Evolutionary conservation across 441 rosid species (phyloP).

Genomic region (Dalechampia spathulata): DNA sequence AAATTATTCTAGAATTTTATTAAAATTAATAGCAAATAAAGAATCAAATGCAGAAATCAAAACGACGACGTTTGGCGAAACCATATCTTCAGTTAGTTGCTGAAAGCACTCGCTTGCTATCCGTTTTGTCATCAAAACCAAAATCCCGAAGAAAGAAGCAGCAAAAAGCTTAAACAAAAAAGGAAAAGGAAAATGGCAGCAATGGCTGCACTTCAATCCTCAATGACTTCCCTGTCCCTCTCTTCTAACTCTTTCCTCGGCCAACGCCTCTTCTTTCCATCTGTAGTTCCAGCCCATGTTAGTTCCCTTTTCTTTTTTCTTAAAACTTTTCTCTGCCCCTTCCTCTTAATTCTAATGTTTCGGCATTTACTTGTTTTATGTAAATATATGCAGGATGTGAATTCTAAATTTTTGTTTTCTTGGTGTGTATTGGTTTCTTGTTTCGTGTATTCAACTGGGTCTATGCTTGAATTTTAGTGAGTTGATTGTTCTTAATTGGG

Average conservation of each 20-base stretch:
- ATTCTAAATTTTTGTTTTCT: background rate
- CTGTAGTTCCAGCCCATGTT: conserved; percentile 38
- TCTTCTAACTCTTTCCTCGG: conserved; percentile 65
- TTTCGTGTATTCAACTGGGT: conserved; percentile 5
- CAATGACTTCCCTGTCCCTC: conserved; percentile 62
- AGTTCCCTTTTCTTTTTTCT: conserved; percentile 9
- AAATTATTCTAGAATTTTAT: too few species aligned
- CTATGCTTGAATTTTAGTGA: conserved; percentile 6
- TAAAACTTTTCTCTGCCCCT: background rate
- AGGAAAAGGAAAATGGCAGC: conserved; percentile 44
- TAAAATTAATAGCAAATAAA: too few species aligned
- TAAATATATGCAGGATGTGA: too few species aligned
- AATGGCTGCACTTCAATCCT: conserved; percentile 69
- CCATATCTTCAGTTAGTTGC: too few species aligned
- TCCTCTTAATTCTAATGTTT: background rate
- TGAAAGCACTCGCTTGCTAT: background rate
- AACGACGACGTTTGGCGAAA: too few species aligned
- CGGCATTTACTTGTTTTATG: background rate
- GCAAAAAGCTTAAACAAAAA: too few species aligned
- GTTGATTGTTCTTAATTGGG: background rate
- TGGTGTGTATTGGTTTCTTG: background rate
- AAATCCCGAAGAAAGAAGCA: background rate
- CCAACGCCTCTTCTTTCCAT: conserved; percentile 47
- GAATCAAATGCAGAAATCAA: too few species aligned
- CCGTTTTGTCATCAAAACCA: conserved; percentile 1